Percentiles rank a stretch among this genome's conserved stretches.
Evolutionary conservation across 352 stramenopile species (phyloP).

Genomic region (Phytopythium delawarense): DNA sequence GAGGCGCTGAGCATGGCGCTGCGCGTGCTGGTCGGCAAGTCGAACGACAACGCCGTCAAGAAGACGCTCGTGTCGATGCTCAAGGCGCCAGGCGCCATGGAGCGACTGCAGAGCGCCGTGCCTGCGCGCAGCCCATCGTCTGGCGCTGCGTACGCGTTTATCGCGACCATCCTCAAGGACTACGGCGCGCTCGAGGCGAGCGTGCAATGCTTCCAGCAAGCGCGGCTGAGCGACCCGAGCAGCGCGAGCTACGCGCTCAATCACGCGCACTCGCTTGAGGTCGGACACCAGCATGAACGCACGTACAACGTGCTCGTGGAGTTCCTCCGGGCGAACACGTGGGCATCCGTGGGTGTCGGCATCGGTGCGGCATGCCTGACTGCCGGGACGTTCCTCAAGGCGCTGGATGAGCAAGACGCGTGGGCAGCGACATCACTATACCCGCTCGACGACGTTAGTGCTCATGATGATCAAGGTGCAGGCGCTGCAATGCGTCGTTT

Average conservation of each 20-base stretch:
- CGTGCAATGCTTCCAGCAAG: constrained; percentile 52
- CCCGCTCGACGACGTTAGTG: neutral
- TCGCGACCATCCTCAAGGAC: constrained; percentile 74
- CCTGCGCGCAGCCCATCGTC: constrained; percentile 34
- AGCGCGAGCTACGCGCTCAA: constrained; percentile 67
- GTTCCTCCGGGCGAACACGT: constrained; percentile 39
- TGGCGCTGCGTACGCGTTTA: constrained; percentile 65
- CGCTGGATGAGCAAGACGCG: constrained; percentile 20
- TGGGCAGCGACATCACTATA: constrained; percentile 9
- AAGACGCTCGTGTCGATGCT: constrained; percentile 47
- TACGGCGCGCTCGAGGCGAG: constrained; percentile 47
- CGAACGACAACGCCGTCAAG: constrained; percentile 45
- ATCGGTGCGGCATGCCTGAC: constrained; percentile 12
- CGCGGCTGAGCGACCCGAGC: constrained; percentile 27
- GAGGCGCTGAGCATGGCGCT: constrained; percentile 70
- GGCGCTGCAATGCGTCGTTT: neutral
- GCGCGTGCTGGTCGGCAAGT: constrained; percentile 48
- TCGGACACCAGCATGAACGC: constrained; percentile 29
- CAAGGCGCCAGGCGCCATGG: constrained; percentile 25
- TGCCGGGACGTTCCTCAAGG: constrained; percentile 24
- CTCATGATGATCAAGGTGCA: neutral
- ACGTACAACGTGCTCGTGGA: constrained; percentile 34
- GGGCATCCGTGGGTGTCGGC: constrained; percentile 23
- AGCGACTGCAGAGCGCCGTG: constrained; percentile 35
- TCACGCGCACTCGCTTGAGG: constrained; percentile 56